These are phyloP conservation scores for Rhodofomes roseus DNA, from an alignment of 1,284 basidiomycete species.

Conservation along the genomic window DNA sequence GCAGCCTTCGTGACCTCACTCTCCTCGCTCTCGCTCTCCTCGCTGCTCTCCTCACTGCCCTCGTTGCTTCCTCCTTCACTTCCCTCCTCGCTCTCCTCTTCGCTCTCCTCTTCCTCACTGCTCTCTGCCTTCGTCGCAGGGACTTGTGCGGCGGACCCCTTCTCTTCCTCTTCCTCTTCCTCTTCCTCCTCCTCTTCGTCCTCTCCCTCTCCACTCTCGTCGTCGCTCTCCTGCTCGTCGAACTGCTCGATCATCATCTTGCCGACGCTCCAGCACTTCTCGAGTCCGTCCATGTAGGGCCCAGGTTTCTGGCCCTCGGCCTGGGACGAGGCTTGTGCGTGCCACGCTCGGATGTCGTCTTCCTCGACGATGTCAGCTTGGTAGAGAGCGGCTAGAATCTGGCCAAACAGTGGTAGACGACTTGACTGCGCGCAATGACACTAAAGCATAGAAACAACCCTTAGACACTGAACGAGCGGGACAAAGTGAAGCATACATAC, in stretches of 20 bases:
- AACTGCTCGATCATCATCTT: slow-evolving; percentile 74
- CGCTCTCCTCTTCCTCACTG: slow-evolving; percentile 6
- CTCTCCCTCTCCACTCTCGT: slow-evolving; percentile 31
- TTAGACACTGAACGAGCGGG: slow-evolving; percentile 31
- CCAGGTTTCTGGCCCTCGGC: slow-evolving; percentile 43
- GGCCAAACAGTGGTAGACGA: slow-evolving; percentile 66
- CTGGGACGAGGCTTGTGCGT: slow-evolving; percentile 45
- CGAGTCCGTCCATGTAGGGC: slow-evolving; percentile 47
- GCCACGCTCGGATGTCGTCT: slow-evolving; percentile 74
- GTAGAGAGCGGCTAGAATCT: slow-evolving; percentile 71
- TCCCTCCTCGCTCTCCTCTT: slow-evolving; percentile 13
- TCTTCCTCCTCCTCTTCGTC: slow-evolving; percentile 25
- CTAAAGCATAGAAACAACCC: slow-evolving; percentile 2
- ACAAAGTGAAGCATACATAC: slow-evolving; percentile 32
- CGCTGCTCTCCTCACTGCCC: slow-evolving; percentile 4
- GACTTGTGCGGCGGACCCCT: slow-evolving; percentile 6
- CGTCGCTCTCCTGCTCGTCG: slow-evolving; percentile 66
- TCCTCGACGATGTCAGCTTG: slow-evolving; percentile 78
- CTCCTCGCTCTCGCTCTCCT: slow-evolving; percentile 12
- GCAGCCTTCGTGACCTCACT: slow-evolving; percentile 2
- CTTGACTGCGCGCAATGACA: slow-evolving; percentile 57
- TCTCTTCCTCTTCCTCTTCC: slow-evolving; percentile 21
- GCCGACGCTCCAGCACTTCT: slow-evolving; percentile 71
- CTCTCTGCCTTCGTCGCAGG: slow-evolving; percentile 14
- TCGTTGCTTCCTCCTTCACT: background rate